Conservation (phyloP, 768 basidiomycete genomes). For the Phanerochaete sordida region DNA sequence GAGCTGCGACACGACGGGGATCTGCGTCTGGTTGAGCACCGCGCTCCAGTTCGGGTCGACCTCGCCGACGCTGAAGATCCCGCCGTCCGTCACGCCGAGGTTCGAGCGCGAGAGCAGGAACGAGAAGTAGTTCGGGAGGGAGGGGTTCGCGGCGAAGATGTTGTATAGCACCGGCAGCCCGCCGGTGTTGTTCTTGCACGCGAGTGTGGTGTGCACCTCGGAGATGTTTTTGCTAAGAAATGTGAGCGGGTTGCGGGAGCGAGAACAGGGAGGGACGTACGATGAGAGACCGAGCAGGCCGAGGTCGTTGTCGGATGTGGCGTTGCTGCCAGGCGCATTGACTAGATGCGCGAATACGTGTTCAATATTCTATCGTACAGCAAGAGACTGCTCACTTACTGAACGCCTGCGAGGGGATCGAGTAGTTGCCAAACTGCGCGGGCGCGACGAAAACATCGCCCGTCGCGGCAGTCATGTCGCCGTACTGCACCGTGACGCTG, state of each 20-base stretch:
- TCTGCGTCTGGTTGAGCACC: slow-evolving; percentile 1
- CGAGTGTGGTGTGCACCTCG: background rate
- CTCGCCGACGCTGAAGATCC: slow-evolving; percentile 16
- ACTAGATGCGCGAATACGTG: slow-evolving; percentile 5
- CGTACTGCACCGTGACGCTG: background rate
- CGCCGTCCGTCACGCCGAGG: slow-evolving; percentile 14
- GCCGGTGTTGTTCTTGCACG: background rate
- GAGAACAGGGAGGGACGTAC: background rate
- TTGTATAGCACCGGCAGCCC: slow-evolving; percentile 7
- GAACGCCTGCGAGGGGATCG: slow-evolving; percentile 10
- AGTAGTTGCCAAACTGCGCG: slow-evolving; percentile 9
- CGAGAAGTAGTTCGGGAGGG: slow-evolving; percentile 10
- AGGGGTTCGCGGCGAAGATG: slow-evolving; percentile 7
- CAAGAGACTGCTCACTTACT: too few species aligned
- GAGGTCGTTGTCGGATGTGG: slow-evolving; percentile 8
- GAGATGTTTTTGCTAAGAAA: slow-evolving; percentile 1
- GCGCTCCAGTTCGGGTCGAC: slow-evolving; percentile 1
- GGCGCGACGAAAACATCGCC: slow-evolving; percentile 8
- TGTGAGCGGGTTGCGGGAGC: background rate
- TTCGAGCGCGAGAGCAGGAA: slow-evolving; percentile 15
- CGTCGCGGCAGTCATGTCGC: slow-evolving; percentile 9
- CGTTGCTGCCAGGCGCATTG: slow-evolving; percentile 12
- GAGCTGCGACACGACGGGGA: background rate
- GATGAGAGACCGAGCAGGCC: slow-evolving; percentile 12
- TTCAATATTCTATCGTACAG: too few species aligned